These are phyloP conservation scores for Coniosporium apollinis DNA, from an alignment of 495 filamentous ascomycete species.

Conservation along the genomic window DNA sequence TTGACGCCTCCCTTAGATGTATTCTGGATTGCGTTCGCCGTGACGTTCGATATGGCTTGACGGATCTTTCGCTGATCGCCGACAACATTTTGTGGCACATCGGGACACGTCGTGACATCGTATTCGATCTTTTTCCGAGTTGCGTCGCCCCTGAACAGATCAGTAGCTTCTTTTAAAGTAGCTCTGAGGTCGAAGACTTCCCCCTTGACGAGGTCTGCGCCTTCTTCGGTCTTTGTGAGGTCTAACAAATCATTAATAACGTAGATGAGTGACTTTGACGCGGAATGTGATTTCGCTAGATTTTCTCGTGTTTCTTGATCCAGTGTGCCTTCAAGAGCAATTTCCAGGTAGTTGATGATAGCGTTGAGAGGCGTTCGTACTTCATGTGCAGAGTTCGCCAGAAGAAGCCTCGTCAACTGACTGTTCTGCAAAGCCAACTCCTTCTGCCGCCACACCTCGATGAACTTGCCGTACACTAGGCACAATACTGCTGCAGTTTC, in stretches of 20 bases:
- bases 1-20: conserved; percentile 53
- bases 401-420: conserved; percentile 59
- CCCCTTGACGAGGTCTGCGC: conserved; percentile 62
- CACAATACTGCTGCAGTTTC: conserved; percentile 84
- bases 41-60: conserved; percentile 68
- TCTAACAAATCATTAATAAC: conserved; percentile 93
- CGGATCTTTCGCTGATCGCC: conserved; percentile 68
- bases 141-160: conserved; percentile 56
- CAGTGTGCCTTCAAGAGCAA: conserved; percentile 70
- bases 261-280: conserved; percentile 90
- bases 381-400: conserved; percentile 90
- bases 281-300: conserved; percentile 72
- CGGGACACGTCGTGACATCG: conserved; percentile 47
- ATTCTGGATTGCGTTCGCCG: conserved; percentile 73
- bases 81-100: conserved; percentile 51
- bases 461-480: conserved; percentile 81
- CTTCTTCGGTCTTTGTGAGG: conserved; percentile 77
- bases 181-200: conserved; percentile 59
- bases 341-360: conserved; percentile 93
- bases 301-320: conserved; percentile 80
- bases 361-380: conserved; percentile 89
- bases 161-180: conserved; percentile 60
- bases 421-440: conserved; percentile 73
- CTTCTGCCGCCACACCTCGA: conserved; percentile 86
- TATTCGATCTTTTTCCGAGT: conserved; percentile 59